Conservation (phyloP, 73 alveolate species). For the Stentor coeruleus region DNA sequence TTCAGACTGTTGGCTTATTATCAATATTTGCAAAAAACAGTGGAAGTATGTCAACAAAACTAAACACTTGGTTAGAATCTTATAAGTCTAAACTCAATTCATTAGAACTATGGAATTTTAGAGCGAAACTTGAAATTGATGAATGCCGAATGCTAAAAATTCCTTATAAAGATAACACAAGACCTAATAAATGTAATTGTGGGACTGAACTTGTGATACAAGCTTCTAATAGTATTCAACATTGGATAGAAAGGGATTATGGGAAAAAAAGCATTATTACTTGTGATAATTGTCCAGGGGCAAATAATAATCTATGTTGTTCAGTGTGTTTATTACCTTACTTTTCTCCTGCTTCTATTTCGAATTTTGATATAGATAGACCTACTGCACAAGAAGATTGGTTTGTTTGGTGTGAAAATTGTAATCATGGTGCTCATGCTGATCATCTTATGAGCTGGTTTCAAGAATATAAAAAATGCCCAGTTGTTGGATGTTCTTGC, state of each 20-base stretch:
- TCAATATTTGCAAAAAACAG: background rate
- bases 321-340: background rate
- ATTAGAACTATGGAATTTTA: background rate
- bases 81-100: background rate
- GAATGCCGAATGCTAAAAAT: background rate
- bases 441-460: conserved; percentile 22
- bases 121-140: conserved; percentile 22
- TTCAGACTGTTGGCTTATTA: conserved; percentile 2
- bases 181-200: background rate
- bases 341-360: background rate
- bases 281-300: background rate
- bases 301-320: background rate
- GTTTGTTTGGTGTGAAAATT: conserved; percentile 25
- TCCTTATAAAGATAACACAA: background rate
- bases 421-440: conserved; percentile 28
- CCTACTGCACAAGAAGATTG: conserved; percentile 16
- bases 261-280: background rate
- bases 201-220: background rate
- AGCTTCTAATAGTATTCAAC: background rate
- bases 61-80: background rate
- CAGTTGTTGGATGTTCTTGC: conserved; percentile 18
- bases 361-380: background rate
- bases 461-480: background rate
- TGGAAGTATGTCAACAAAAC: background rate
- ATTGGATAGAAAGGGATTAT: background rate